Evolutionary conservation across 2,329 filamentous ascomycete genomes (phyloP).

Genomic region (Cordyceps cicadae): DNA sequence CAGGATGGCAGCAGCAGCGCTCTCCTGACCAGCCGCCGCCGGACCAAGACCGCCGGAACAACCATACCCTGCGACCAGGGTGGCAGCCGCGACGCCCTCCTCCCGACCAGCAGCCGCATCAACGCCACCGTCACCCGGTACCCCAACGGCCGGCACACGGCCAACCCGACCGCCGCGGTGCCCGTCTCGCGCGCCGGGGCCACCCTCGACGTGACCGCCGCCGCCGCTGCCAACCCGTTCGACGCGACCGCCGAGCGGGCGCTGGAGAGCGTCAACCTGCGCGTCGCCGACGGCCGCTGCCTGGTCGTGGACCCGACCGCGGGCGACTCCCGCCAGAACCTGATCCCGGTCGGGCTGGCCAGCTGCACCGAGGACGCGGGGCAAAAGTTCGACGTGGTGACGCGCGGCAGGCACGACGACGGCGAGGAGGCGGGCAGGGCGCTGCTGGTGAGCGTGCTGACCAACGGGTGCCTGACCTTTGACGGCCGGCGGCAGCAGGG

Average conservation of each 20-base stretch:
- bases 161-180: slow-evolving; percentile 33
- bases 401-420: slow-evolving; percentile 41
- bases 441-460: slow-evolving; percentile 41
- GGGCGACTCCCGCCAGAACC: slow-evolving; percentile 46
- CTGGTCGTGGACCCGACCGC: slow-evolving; percentile 44
- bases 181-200: slow-evolving; percentile 44
- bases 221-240: slow-evolving; percentile 38
- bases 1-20: too few relatives aligned
- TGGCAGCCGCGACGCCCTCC: not conserved
- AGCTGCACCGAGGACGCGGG: slow-evolving; percentile 36
- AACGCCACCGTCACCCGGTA: slow-evolving; percentile 6
- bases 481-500: slow-evolving; percentile 34
- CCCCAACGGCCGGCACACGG: slow-evolving; percentile 15
- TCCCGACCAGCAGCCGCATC: too few relatives aligned
- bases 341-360: slow-evolving; percentile 40
- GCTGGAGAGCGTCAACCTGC: slow-evolving; percentile 37
- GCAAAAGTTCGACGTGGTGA: slow-evolving; percentile 44
- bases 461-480: slow-evolving; percentile 44
- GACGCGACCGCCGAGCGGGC: slow-evolving; percentile 39
- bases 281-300: slow-evolving; percentile 40
- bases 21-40: too few relatives aligned
- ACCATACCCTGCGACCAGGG: not conserved
- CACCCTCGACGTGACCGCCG: slow-evolving; percentile 40
- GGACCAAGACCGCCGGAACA: too few relatives aligned
- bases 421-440: slow-evolving; percentile 27